Percentiles rank a stretch among this genome's conserved stretches.
phyloP scores from a whole-genome alignment of 2,329 filamentous ascomycete species.

The Diplodia corticola region DNA sequence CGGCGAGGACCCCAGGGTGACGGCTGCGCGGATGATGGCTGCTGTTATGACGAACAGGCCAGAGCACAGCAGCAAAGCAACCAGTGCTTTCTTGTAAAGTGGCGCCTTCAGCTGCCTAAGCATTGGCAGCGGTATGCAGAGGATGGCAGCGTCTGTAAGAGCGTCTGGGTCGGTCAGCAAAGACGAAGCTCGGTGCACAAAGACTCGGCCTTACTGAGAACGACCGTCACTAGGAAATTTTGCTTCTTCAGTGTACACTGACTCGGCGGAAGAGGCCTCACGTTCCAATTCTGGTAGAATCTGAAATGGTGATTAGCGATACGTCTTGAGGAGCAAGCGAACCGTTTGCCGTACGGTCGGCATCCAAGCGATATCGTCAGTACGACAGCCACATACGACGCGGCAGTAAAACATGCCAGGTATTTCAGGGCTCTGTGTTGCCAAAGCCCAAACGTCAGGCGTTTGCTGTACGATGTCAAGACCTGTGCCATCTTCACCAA shows the following conservation, averaged over 20 bases:
- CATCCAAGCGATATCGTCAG: constrained; percentile 36
- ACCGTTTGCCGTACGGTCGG: constrained; percentile 25
- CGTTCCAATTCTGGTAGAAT: constrained; percentile 34
- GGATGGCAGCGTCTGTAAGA: constrained; percentile 36
- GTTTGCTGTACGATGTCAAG: constrained; percentile 27
- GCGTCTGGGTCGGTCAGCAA: constrained; percentile 26
- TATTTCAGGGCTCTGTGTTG: constrained; percentile 36
- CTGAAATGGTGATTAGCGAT: neutral
- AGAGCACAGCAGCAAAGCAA: constrained; percentile 37
- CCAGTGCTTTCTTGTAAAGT: constrained; percentile 35
- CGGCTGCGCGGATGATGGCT: constrained; percentile 37
- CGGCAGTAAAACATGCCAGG: constrained; percentile 29
- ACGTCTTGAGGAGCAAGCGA: neutral
- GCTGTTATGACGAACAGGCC: constrained; percentile 41
- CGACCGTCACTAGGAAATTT: constrained; percentile 34
- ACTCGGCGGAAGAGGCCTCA: constrained; percentile 30
- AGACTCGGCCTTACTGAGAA: constrained; percentile 27
- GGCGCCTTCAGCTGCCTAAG: constrained; percentile 37
- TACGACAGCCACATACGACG: constrained; percentile 37
- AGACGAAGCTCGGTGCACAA: neutral
- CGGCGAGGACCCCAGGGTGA: constrained; percentile 34
- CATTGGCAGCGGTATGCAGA: constrained; percentile 38
- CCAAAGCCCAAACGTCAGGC: constrained; percentile 37
- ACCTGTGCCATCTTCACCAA: constrained; percentile 15
- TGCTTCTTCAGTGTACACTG: constrained; percentile 35